Evolutionary conservation across 257 asterid genomes (phyloP), one percentile per base, ranked within the genome.

Genomic region (Ilex asprella): DNA sequence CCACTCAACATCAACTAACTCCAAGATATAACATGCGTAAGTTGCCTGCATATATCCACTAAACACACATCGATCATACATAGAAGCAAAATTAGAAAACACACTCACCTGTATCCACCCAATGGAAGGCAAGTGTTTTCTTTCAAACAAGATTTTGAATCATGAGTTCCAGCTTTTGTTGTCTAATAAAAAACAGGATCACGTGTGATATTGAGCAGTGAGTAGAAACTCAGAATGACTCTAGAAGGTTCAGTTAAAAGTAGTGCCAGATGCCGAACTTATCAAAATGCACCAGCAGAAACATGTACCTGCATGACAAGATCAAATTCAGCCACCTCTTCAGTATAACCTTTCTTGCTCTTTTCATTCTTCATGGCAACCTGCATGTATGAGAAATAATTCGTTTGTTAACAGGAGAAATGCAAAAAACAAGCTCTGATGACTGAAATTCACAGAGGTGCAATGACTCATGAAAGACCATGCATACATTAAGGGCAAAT

Each of bases 71-170:
- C 3, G 35, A 53, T 29, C 53, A 30, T 16, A 69, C 29, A 55
- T 21, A 2, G 10, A 16, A 41, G 16, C 10, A 47, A 15, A 53
- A 3, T n/a, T 30, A 16, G 30, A 61, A 39, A 55, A 3, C 1
- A 58, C 60, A 29, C 82, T 75, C 71, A 93, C 99, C 99, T 93
- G 97, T 89, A 89, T 74, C 99, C 99, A 64, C 99, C 99, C 73
- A 93, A 77, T 27, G 99, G 99, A 65, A 89, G 91, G 75, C 99
- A 93, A 51, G 91, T 74, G 59, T 74, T 83, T 73, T 93, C 95
- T 72, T 75, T 81, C 79, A 93, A 78, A 84, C 99, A 93, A 65
- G 95, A 81, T 64, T 67, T 91, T 57, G 99, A 93, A 76, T 93
- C 87, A 72, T 44, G 99, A 57, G 91, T 89, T 53, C 89, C 95